Conservation (phyloP, 352 stramenopile species). For the Pythium chondricola region DNA sequence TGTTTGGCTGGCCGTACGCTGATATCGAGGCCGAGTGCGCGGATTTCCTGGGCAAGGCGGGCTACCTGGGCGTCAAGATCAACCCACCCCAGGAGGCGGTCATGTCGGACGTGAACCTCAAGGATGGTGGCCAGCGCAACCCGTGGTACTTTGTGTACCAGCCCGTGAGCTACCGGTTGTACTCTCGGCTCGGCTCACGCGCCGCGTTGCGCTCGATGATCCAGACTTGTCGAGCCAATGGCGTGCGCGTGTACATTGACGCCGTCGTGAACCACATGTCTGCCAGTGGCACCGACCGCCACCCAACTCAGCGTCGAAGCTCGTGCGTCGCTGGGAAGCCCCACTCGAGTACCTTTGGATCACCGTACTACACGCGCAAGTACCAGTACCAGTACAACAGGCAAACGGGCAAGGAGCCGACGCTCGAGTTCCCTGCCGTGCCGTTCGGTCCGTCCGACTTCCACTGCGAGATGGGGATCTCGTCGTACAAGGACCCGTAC, state of each 20-base stretch:
- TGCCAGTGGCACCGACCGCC: conserved; percentile 23
- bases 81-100: conserved; percentile 54
- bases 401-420: too few species aligned
- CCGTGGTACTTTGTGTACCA: conserved; percentile 71
- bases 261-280: conserved; percentile 27
- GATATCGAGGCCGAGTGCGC: conserved; percentile 57
- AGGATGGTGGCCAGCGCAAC: conserved; percentile 42
- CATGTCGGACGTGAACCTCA: conserved; percentile 31
- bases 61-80: conserved; percentile 70
- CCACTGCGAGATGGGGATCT: too few species aligned
- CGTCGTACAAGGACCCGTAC: conserved; percentile 20
- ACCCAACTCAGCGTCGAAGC: conserved; percentile 12
- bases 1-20: conserved; percentile 64
- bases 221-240: conserved; percentile 52
- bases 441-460: too few species aligned
- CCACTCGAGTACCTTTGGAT: conserved; percentile 17
- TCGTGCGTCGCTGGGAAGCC: conserved; percentile 12
- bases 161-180: conserved; percentile 52
- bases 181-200: conserved; percentile 48
- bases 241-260: conserved; percentile 45
- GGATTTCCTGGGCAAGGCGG: conserved; percentile 51
- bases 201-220: conserved; percentile 51
- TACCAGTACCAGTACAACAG: too few species aligned
- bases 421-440: too few species aligned
- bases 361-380: too few species aligned